phyloP scores from a whole-genome alignment of 1,139 yeast species.

The Yamadazyma dendronema region DNA sequence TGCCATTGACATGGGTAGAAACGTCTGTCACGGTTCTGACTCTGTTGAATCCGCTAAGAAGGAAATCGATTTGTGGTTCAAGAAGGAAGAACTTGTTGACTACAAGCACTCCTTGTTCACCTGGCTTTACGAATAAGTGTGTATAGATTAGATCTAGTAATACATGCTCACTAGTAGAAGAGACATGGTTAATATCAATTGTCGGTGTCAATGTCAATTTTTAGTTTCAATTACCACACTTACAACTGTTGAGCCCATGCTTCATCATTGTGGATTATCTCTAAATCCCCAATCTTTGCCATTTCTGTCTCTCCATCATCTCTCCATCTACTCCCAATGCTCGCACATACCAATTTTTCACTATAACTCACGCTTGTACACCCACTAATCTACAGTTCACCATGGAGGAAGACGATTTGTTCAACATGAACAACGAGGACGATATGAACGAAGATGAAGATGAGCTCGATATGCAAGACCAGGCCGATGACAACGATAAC shows the following conservation, averaged over 20 bases:
- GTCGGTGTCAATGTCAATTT: background rate
- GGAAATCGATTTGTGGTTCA: constrained; percentile 98
- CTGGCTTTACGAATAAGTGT: constrained; percentile 88
- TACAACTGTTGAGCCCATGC: too few relatives aligned
- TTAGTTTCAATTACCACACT: too few relatives aligned
- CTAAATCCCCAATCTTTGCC: too few relatives aligned
- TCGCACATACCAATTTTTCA: background rate
- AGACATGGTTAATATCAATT: too few relatives aligned
- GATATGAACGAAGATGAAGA: constrained; percentile 18
- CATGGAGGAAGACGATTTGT: constrained; percentile 21
- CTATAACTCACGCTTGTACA: too few relatives aligned
- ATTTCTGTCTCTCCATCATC: background rate
- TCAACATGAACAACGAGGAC: constrained; percentile 25
- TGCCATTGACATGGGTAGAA: constrained; percentile 97
- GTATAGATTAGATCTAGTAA: constrained; percentile 1
- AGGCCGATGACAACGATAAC: constrained; percentile 14
- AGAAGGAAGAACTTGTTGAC: constrained; percentile 91
- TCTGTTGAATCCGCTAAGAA: constrained; percentile 96
- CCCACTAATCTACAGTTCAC: too few relatives aligned
- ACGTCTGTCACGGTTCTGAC: constrained; percentile 99
- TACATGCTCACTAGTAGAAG: background rate
- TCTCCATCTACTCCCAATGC: background rate
- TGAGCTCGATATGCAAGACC: constrained; percentile 17
- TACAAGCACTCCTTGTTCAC: constrained; percentile 82
- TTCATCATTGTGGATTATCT: too few relatives aligned